Conservation (phyloP, 2,329 filamentous ascomycete genomes). For the Penicillium sp. region DNA sequence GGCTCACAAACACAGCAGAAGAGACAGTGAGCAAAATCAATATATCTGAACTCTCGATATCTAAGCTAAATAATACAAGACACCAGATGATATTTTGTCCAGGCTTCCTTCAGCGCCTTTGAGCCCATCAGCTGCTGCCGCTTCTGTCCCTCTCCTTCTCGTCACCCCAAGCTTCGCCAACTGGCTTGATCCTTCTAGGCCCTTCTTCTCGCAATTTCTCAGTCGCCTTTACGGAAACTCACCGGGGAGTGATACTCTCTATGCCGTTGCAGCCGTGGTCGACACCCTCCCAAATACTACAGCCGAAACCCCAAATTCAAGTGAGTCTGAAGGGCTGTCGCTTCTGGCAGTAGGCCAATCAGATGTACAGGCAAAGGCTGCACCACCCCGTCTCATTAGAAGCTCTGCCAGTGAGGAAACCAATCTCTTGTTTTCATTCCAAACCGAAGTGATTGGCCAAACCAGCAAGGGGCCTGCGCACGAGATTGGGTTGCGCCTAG, state of each 20-base stretch:
- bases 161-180: conserved; percentile 39
- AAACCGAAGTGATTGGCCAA: conserved; percentile 6
- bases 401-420: conserved; percentile 33
- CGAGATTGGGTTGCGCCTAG: conserved; percentile 41
- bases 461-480: conserved; percentile 15
- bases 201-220: conserved; percentile 34
- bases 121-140: conserved; percentile 10
- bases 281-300: conserved; percentile 34
- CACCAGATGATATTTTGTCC: conserved; percentile 30
- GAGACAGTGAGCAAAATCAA: conserved; percentile 25
- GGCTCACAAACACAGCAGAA: conserved; percentile 33
- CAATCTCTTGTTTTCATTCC: conserved; percentile 31
- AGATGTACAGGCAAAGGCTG: conserved; percentile 31
- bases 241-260: conserved; percentile 12
- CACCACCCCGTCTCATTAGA: conserved; percentile 27
- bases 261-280: conserved; percentile 38
- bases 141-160: conserved; percentile 34
- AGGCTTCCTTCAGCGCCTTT: conserved; percentile 22
- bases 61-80: conserved; percentile 20
- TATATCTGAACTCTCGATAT: not conserved
- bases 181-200: conserved; percentile 34
- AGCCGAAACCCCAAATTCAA: not conserved
- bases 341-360: conserved; percentile 29
- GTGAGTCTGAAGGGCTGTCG: conserved; percentile 37
- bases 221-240: conserved; percentile 25